A percentile compares a stretch with the other conserved stretches of the same genome.
phyloP scores from a whole-genome alignment of 192 early-diverging fungal species.

The Chytriomyces sp. region DNA sequence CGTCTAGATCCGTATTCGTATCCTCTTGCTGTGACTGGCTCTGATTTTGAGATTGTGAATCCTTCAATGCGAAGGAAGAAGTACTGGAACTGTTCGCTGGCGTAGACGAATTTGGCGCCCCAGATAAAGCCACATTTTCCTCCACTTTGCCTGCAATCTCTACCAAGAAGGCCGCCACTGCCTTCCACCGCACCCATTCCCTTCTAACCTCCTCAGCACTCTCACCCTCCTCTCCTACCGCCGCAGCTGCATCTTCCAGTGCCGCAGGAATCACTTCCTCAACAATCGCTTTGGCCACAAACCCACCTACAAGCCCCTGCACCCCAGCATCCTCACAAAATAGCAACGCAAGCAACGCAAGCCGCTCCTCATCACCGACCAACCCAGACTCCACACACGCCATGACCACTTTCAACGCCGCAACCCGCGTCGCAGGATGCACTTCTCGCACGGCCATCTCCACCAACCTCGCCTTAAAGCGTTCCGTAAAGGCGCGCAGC shows the following conservation, averaged over 20 bases:
- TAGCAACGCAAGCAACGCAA: conserved; percentile 68
- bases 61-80: not conserved
- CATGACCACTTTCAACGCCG: conserved; percentile 55
- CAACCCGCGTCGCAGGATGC: conserved; percentile 43
- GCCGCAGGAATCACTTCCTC: conserved; percentile 45
- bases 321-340: conserved; percentile 70
- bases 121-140: not conserved
- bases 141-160: not conserved
- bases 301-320: conserved; percentile 64
- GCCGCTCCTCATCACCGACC: conserved; percentile 65
- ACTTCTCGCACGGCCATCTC: conserved; percentile 76
- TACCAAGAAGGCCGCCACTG: too few relatives aligned
- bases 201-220: not conserved
- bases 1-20: conserved; percentile 12
- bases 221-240: not conserved
- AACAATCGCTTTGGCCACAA: conserved; percentile 58
- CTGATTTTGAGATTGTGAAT: not conserved
- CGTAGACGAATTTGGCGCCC: not conserved
- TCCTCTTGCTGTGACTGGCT: not conserved
- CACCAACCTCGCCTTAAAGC: conserved; percentile 71
- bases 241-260: conserved; percentile 24
- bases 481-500: conserved; percentile 64
- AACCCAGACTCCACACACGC: conserved; percentile 52
- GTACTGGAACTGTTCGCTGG: too few relatives aligned
- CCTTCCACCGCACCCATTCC: conserved; percentile 37